phyloP scores from a whole-genome alignment of 2,329 filamentous ascomycete genomes.

The Pyrenophora teres region DNA sequence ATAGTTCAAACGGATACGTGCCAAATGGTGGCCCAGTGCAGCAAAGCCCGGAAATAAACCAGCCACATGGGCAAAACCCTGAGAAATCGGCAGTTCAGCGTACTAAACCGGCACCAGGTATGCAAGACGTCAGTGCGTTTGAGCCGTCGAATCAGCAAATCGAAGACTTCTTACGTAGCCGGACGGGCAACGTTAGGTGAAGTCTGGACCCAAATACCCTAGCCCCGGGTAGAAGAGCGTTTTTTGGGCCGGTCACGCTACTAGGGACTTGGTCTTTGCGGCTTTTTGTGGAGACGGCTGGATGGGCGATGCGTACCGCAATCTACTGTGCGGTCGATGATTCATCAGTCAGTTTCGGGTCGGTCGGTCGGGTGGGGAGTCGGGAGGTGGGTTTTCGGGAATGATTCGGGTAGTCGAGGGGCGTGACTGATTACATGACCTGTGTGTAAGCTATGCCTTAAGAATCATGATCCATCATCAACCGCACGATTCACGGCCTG shows the following conservation, averaged over 20 bases:
- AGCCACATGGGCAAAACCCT: not conserved
- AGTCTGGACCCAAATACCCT: no score
- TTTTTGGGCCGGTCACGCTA: not conserved
- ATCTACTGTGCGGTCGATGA: not conserved
- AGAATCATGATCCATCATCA: no score
- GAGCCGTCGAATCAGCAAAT: conserved; percentile 19
- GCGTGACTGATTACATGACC: no score
- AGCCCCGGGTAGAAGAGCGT: not conserved
- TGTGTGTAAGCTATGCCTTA: no score
- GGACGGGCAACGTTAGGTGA: conserved; percentile 18
- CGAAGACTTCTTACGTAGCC: conserved; percentile 28
- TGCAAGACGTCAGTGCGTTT: no score
- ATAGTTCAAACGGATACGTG: not conserved
- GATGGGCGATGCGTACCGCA: not conserved
- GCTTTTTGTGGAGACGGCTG: not conserved
- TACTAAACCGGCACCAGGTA: no score
- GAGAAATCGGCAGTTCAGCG: not conserved
- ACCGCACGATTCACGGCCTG: no score
- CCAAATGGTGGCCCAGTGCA: conserved; percentile 1
- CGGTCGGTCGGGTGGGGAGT: not conserved
- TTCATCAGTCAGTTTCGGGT: not conserved
- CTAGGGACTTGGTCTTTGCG: not conserved
- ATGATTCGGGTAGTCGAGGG: no score
- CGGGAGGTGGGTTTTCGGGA: not conserved
- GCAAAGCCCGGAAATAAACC: not conserved